These are phyloP conservation scores for Solanum appendiculatum DNA, from an alignment of 257 asterid genomes.

Conservation along the genomic window DNA sequence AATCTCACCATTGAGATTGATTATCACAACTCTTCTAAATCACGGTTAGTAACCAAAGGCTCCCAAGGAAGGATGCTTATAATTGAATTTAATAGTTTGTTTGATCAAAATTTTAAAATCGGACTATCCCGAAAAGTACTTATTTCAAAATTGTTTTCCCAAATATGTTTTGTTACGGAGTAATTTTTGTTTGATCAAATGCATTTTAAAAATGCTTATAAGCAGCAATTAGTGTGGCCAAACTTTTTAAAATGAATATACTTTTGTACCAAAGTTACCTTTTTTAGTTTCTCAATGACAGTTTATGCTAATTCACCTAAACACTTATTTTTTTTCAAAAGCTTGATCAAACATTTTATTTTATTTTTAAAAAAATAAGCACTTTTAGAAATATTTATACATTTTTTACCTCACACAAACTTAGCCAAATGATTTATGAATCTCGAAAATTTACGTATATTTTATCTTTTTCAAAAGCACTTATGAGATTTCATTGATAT, in stretches of 20 bases:
- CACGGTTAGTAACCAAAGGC: background rate
- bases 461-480: no score
- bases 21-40: background rate
- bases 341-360: no score
- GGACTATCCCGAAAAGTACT: no score
- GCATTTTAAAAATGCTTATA: background rate
- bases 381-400: no score
- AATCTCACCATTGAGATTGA: background rate
- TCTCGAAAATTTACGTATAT: background rate
- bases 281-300: no score
- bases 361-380: no score
- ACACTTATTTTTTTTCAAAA: background rate
- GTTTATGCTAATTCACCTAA: no score
- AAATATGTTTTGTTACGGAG: background rate
- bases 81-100: background rate
- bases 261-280: background rate
- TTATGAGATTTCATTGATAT: background rate
- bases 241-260: background rate
- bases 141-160: background rate
- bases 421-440: background rate
- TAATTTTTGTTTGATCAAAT: background rate
- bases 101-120: background rate
- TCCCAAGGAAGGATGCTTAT: background rate
- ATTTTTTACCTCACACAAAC: no score
- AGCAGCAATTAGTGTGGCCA: background rate